These are phyloP conservation scores for Galerina marginata DNA, from an alignment of 768 basidiomycete species.

Conservation along the genomic window DNA sequence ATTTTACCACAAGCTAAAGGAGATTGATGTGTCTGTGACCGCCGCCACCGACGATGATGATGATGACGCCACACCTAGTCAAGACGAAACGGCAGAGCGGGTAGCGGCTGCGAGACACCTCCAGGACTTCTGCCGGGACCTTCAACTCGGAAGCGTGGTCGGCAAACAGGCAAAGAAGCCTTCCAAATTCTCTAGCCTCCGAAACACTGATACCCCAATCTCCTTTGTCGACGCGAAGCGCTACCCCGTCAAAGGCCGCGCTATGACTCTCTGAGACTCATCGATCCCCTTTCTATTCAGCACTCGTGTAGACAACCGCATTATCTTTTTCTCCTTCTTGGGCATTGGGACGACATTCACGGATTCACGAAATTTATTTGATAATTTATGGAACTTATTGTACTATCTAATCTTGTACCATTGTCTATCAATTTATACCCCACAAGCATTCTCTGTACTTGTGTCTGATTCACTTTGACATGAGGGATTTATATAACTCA, in stretches of 20 bases:
- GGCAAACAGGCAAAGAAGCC: constrained; percentile 14
- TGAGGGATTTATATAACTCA: too few species aligned
- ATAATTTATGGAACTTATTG: neutral
- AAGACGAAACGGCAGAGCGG: constrained; percentile 46
- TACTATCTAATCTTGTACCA: neutral
- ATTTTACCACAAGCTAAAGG: constrained; percentile 54
- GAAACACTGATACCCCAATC: constrained; percentile 7
- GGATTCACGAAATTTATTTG: neutral
- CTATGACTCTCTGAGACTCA: constrained; percentile 28
- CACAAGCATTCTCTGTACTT: too few species aligned
- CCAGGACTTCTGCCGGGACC: constrained; percentile 55
- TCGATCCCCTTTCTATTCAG: neutral
- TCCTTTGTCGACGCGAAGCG: constrained; percentile 28
- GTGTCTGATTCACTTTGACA: too few species aligned
- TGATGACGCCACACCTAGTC: constrained; percentile 18
- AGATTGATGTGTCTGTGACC: constrained; percentile 52
- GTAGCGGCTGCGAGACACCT: constrained; percentile 47
- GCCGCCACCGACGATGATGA: constrained; percentile 33
- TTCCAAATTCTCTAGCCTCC: neutral
- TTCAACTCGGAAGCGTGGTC: constrained; percentile 46
- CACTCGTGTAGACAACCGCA: neutral
- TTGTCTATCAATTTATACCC: neutral
- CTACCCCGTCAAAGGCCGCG: constrained; percentile 25
- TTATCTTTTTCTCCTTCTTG: neutral
- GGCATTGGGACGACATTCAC: neutral